Conservation (phyloP, 1,284 basidiomycete genomes). For the Erythrobasidium hasegawianum region DNA sequence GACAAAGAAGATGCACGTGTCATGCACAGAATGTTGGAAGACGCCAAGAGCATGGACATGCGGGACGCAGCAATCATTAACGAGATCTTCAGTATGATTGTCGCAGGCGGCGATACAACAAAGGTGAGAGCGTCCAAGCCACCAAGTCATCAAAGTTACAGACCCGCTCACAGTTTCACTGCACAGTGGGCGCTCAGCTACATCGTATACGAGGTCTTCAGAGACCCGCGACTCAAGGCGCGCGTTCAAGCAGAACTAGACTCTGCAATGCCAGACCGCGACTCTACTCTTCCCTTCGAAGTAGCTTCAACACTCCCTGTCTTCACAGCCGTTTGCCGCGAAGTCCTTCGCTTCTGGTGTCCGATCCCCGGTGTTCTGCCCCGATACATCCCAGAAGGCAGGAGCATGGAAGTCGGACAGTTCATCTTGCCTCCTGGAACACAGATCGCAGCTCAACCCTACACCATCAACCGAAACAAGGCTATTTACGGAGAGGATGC, state of each 20-base stretch:
- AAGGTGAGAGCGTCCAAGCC: too few species aligned
- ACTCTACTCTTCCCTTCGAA: slow-evolving; percentile 8
- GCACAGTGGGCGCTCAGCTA: slow-evolving; percentile 7
- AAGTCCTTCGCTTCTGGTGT: slow-evolving; percentile 7
- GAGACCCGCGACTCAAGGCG: slow-evolving; percentile 3
- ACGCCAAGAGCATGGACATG: not conserved
- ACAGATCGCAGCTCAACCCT: slow-evolving; percentile 16
- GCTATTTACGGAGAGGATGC: slow-evolving; percentile 54
- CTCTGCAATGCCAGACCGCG: slow-evolving; percentile 11
- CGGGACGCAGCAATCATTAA: slow-evolving; percentile 14
- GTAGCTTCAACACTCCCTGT: slow-evolving; percentile 10
- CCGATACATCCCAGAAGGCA: slow-evolving; percentile 10
- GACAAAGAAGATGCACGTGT: not conserved
- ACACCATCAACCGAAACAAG: slow-evolving; percentile 15
- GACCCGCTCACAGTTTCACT: too few species aligned
- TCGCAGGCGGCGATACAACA: not conserved
- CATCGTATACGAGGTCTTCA: slow-evolving; percentile 10
- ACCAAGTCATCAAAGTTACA: too few species aligned
- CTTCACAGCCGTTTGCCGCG: slow-evolving; percentile 6
- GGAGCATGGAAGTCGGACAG: not conserved
- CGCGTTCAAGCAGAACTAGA: slow-evolving; percentile 14
- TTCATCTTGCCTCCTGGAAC: slow-evolving; percentile 17
- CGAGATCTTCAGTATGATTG: slow-evolving; percentile 10
- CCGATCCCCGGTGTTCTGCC: slow-evolving; percentile 16
- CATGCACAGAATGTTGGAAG: not conserved